These are phyloP conservation scores for Diaporthe capsici DNA, from an alignment of 2,329 filamentous ascomycete species.

Conservation along the genomic window DNA sequence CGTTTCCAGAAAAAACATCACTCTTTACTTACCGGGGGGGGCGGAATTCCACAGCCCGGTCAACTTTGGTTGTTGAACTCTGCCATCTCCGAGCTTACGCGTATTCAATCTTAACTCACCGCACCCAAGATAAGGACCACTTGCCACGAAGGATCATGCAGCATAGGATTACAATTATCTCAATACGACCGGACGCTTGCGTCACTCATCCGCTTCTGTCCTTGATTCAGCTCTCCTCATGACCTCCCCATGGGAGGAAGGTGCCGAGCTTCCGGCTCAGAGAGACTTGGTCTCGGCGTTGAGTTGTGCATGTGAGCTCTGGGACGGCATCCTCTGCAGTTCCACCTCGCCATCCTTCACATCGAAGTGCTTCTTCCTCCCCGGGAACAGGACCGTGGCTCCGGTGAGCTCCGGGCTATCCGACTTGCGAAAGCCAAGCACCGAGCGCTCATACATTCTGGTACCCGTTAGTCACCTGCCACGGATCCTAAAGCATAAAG, in stretches of 20 bases:
- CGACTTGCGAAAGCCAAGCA: constrained; percentile 2
- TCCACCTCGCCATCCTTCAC: neutral
- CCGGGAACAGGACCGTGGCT: constrained; percentile 27
- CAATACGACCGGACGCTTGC: neutral
- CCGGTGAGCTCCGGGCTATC: constrained; percentile 30
- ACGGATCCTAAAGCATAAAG: too few species aligned
- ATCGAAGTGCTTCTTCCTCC: constrained; percentile 7
- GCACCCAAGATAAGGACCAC: neutral
- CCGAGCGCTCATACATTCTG: constrained; percentile 14
- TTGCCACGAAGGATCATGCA: constrained; percentile 2
- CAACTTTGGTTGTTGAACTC: neutral
- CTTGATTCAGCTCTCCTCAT: neutral
- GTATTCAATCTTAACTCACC: neutral
- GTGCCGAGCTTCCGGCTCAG: constrained; percentile 3
- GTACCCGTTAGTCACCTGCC: too few species aligned
- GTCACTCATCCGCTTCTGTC: neutral
- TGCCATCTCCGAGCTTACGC: neutral
- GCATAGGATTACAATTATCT: constrained; percentile 20
- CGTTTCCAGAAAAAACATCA: too few species aligned
- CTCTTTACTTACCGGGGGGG: too few species aligned
- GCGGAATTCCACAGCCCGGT: too few species aligned
- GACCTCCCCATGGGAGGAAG: neutral
- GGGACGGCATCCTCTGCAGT: neutral
- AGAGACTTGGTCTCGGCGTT: neutral
- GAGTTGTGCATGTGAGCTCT: neutral